These are phyloP conservation scores for Kwoniella europaea DNA, from an alignment of 768 basidiomycete species.

Conservation along the genomic window DNA sequence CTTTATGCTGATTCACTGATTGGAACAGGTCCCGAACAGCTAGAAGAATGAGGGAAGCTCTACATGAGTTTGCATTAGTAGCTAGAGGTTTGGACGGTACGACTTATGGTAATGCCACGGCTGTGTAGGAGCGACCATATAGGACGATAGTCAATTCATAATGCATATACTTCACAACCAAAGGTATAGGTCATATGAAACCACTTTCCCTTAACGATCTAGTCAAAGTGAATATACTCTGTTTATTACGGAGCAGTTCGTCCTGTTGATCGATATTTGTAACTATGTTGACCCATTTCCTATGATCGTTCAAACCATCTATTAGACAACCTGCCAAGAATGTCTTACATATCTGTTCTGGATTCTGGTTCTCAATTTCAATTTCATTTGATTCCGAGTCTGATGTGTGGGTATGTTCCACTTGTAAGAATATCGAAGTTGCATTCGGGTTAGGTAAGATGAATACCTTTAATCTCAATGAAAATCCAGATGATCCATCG, in stretches of 20 bases:
- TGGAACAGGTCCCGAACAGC: constrained; percentile 69
- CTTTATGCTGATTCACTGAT: neutral
- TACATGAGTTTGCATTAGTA: constrained; percentile 83
- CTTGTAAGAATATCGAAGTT: constrained; percentile 40
- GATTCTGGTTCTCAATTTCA: neutral
- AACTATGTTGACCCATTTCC: constrained; percentile 13
- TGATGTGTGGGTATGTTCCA: constrained; percentile 14
- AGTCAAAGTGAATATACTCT: constrained; percentile 28
- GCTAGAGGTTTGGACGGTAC: constrained; percentile 83
- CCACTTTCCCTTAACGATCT: constrained; percentile 30
- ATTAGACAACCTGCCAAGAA: constrained; percentile 47
- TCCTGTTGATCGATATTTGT: constrained; percentile 19
- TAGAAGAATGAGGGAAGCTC: constrained; percentile 77
- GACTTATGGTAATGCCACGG: constrained; percentile 80
- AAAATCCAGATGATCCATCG: neutral
- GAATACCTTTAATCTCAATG: constrained; percentile 34
- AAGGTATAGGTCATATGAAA: constrained; percentile 25
- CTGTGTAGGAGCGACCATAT: constrained; percentile 10
- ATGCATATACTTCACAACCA: neutral
- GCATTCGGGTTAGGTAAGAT: constrained; percentile 32
- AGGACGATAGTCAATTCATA: neutral
- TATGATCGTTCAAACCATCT: constrained; percentile 26
- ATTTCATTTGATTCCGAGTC: neutral
- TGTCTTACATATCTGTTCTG: constrained; percentile 17
- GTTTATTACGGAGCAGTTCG: constrained; percentile 30